Evolutionary conservation across 106 monocot species (phyloP), one percentile per base, ranked within the genome.

Genomic region (Amphibolis antarctica): DNA sequence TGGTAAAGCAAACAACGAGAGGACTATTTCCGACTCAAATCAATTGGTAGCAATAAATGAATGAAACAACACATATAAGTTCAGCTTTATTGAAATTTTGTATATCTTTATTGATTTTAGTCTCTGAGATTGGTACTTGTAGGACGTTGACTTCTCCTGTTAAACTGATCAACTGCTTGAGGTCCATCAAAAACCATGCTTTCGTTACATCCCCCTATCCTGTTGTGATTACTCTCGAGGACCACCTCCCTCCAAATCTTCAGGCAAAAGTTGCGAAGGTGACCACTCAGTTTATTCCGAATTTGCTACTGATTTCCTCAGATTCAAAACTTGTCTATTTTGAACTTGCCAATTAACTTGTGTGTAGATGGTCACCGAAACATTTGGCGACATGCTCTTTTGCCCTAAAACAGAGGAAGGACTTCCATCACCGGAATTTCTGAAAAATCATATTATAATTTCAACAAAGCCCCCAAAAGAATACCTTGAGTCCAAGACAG

Each of bases 391-490:
- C 22, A 72, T 75, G 62, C 72, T 92, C 4, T 92, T 77, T 62
- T 83, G 79, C 46, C 91, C 91, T 10, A 68, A 83, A 46, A 54
- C 76, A 55, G 79, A 86, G 59, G 43, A 71, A 60, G 86, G 83
- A 50, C 79, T 92, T 50, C 91, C 86, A 44, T 92, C 91, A 25
- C 91, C 86, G 20, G 83, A 86, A 71, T 63, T 62, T 55, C 56
- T 92, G 53, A 84, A 79, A 59, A 69, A 70, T 1, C 81, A 75
- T 46, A 69, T 92, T 48, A 76, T 92, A 44, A 71, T 92, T 60
- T 92, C 91, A 59, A 92, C 91, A 22, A 83, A 86, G 65, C 86
- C 86, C 10, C 91, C 91, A 42, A 81, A 81, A 70, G 86, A 92
- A 56, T 86, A 83, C 45, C 78, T 78, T 42, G 75, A 83, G 58